Base-by-base conservation (phyloP, 2,329 filamentous ascomycete species). In the Zasmidium cellare region DNA sequence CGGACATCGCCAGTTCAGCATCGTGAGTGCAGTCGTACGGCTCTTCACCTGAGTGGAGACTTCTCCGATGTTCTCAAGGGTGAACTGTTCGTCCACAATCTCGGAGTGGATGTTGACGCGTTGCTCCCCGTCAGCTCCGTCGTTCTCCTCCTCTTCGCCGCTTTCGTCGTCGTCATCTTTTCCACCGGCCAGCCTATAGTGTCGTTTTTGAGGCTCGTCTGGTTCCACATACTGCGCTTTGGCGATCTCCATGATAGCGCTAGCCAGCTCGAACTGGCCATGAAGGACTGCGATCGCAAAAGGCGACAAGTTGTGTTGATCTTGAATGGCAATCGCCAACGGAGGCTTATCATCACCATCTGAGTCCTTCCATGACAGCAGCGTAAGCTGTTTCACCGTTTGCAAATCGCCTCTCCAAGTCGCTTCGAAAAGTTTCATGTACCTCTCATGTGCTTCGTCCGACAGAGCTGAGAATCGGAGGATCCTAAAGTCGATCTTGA, bases 1-100 rank as follows among this genome's bases (percentile, higher is more conserved):
- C 9, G 56, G 59, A 41, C 51, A 60, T 67, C 16, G 1, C 71
- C 73, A 78, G 3, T 69, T 63, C 3, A 92, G 71, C 56, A 89
- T 71, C 0, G 72, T 62, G 1, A 82, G 68, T 1, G 90, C 87
- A 35, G 79, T 80, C 9, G 81, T 74, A 16, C 78, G 74, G 56
- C 88, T 89, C 69, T 89, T 86, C 58, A 91, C 87, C 55, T 87
- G 80, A 68, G 83, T 86, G 0, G 84, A 84, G 3, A 89, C 79
- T 62, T 90, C 83, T 0, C 88, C 88, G 57, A 94, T 80, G 64
- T 91, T 85, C 16, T 94, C 88, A 53, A 93, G 82, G 0, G 90
- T 94, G 70, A 89, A 90, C 35, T 82, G 79, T 12, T 87, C 83
- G 63, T 88, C 83, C 24, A 91, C 75, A 44, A 86, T 77, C 58